A percentile compares a stretch with the other conserved stretches of the same genome.
phyloP scores from a whole-genome alignment of 192 early-diverging fungal species.

The Paraglomus occultum region DNA sequence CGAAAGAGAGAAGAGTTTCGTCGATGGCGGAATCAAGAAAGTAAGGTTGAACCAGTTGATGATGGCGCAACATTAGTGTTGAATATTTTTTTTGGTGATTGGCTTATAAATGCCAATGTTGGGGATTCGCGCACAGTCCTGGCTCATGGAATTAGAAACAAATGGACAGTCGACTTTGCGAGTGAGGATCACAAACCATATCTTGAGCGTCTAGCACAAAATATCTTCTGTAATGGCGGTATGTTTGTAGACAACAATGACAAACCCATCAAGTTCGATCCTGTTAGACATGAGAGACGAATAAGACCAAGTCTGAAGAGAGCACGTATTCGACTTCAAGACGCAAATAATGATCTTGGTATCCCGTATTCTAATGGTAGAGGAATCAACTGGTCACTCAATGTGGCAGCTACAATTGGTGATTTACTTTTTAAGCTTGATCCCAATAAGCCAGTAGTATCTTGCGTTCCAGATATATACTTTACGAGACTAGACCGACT shows the following conservation, averaged over 20 bases:
- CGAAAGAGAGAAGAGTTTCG: slow-evolving; percentile 50
- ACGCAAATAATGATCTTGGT: slow-evolving; percentile 37
- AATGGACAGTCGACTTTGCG: slow-evolving; percentile 51
- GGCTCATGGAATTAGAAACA: slow-evolving; percentile 38
- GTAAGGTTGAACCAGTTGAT: slow-evolving; percentile 38
- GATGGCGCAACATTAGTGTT: slow-evolving; percentile 58
- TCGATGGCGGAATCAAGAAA: slow-evolving; percentile 25
- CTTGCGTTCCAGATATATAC: slow-evolving; percentile 54
- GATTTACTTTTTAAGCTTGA: slow-evolving; percentile 60
- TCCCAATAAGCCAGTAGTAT: slow-evolving; percentile 46
- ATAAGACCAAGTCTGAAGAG: slow-evolving; percentile 52
- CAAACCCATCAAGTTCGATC: slow-evolving; percentile 55
- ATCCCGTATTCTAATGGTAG: slow-evolving; percentile 39
- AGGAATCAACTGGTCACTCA: slow-evolving; percentile 48
- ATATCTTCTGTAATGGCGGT: slow-evolving; percentile 57
- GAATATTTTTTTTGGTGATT: slow-evolving; percentile 55
- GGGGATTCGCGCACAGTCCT: slow-evolving; percentile 57
- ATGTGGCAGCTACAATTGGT: slow-evolving; percentile 55
- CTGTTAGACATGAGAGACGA: slow-evolving; percentile 46
- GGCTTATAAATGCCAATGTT: slow-evolving; percentile 56
- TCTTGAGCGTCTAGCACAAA: slow-evolving; percentile 51
- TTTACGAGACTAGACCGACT: slow-evolving; percentile 45
- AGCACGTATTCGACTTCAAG: slow-evolving; percentile 53
- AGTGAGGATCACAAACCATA: slow-evolving; percentile 61
- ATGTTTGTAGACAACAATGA: slow-evolving; percentile 59